Base-by-base conservation (phyloP, 1,139 yeast species). In the Diutina pseudorugosa region DNA sequence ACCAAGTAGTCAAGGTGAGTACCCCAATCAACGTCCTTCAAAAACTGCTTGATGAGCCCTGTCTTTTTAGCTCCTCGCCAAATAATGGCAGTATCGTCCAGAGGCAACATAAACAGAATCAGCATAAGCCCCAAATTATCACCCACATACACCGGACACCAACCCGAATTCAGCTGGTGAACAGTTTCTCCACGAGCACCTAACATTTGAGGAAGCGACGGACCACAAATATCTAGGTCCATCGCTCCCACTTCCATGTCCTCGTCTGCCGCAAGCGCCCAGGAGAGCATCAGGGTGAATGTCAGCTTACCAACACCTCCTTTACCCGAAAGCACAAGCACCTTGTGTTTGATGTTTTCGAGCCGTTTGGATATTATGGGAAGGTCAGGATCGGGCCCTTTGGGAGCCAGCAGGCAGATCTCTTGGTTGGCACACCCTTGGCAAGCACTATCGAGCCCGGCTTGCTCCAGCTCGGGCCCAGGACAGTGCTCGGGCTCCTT, bases 291-390 rank as follows among this genome's bases (percentile, higher is more conserved):
- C 11, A 96, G 81, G 0, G 98, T 87, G 65, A 93, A 91, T 0
- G 98, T 94, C 1, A 96, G 88, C 65, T 93, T 93, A 0, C 99
- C 99, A 1, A 93, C 99, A 16, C 99, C 99, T 18, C 99, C 99
- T 69, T 93, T 93, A 12, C 98, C 98, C 1, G 96, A 87, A 4
- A 93, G 72, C 0, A 94, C 95, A 44, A 93, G 71, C 1, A 93
- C 71, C 67, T 93, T 93, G 57, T 93, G 98, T 58, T 82, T 76
- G 30, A 94, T 85, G 51, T 77, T 76, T 2, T 78, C 66, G 54
- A 93, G 70, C 53, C 93, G 76, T 51, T 79, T 77, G 47, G 81
- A 82, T 52, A 94, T 93, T n/a, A 79, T 58, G 0, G 93, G 89
- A 51, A 93, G 70, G 65, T 94, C 98, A 0, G 96, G 96, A 65